These are phyloP conservation scores for Talaromyces marneffei DNA, from an alignment of 2,329 filamentous ascomycete genomes.

Conservation along the genomic window DNA sequence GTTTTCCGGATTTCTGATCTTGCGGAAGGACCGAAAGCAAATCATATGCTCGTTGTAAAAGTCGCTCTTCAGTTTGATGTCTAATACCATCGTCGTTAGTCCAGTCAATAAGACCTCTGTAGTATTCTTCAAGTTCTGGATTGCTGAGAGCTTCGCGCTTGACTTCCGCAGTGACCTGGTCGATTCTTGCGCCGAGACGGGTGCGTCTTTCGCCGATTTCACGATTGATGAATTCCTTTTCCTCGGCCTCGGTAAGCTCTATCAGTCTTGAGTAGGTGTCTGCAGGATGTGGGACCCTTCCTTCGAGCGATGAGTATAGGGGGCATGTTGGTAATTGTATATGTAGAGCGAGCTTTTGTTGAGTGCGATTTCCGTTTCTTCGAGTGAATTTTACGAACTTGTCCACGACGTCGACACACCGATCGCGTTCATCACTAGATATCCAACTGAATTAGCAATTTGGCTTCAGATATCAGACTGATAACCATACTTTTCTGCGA, in stretches of 20 bases:
- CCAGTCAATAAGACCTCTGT: slow-evolving; percentile 84
- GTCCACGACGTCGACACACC: slow-evolving; percentile 62
- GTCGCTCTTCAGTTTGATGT: slow-evolving; percentile 81
- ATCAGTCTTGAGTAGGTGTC: slow-evolving; percentile 77
- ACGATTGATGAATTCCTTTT: slow-evolving; percentile 82
- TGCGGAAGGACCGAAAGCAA: slow-evolving; percentile 62
- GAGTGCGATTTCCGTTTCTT: slow-evolving; percentile 62
- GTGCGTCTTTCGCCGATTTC: slow-evolving; percentile 86
- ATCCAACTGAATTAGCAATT: neutral
- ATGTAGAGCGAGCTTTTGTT: slow-evolving; percentile 71
- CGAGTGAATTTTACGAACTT: slow-evolving; percentile 73
- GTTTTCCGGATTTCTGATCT: slow-evolving; percentile 64
- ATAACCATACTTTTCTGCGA: slow-evolving; percentile 54
- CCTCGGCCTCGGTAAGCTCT: slow-evolving; percentile 75
- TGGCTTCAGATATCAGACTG: neutral
- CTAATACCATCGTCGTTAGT: slow-evolving; percentile 77
- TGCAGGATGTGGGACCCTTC: slow-evolving; percentile 70
- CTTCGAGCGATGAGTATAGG: slow-evolving; percentile 77
- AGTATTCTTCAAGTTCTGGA: slow-evolving; percentile 74
- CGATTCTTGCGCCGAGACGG: slow-evolving; percentile 74
- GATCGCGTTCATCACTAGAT: slow-evolving; percentile 51
- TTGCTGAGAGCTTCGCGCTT: slow-evolving; percentile 74
- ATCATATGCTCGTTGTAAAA: slow-evolving; percentile 75
- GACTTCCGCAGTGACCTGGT: slow-evolving; percentile 78
- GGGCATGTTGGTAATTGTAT: slow-evolving; percentile 73